Base-by-base conservation (phyloP, 371 early-diverging fungal genomes). In the Mortierella sp. region DNA sequence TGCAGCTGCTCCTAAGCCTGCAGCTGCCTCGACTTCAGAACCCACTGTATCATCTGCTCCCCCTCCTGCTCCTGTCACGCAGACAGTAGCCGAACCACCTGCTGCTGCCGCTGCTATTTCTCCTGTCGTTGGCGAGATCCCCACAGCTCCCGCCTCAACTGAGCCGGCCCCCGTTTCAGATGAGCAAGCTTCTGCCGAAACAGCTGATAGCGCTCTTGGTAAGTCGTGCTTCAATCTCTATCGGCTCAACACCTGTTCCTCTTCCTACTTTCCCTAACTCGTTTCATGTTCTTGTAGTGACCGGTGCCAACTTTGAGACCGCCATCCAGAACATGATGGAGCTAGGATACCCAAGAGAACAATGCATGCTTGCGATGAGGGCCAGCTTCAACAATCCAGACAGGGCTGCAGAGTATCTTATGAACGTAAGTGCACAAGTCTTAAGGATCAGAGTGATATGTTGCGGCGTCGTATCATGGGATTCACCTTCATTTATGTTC, bases 351-450 rank as follows among this genome's bases (percentile, higher is more conserved):
- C 87, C 90, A 58, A 89, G 94, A 55, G 93, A 93, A 14, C 88
- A 95, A 71, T 93, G 95, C 64, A 87, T 89, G 50, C 80, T 83
- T 58, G 98, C 98, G 28, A 94, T 98, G 91, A 89, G 96, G 39
- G 97, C 98, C 18, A 95, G 95, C 69, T 98, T 91, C 81, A 97
- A 97, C 81, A 98, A 98, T 78, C 96, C 98, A 5, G 96, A 96
- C 72, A 87, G 98, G 61, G 98, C 98, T 30, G 96, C 94, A 8
- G 98, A 98, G 80, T 98, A 97, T 78, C 82, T 98, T 60, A 89
- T 96, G 79, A 96, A 84, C 56, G 98, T 93, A 83, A 57, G 83
- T 46, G 27, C n/a, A 24, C 23, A 49, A 19, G 3, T 26, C 6
- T 24, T 45, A 48, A 39, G 16, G 19, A 9, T 23, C 4, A 34